Percentiles rank a stretch among this genome's conserved stretches.
These are phyloP conservation scores for Yamadazyma taylorii DNA, from an alignment of 1,139 yeast genomes.

Conservation along the genomic window DNA sequence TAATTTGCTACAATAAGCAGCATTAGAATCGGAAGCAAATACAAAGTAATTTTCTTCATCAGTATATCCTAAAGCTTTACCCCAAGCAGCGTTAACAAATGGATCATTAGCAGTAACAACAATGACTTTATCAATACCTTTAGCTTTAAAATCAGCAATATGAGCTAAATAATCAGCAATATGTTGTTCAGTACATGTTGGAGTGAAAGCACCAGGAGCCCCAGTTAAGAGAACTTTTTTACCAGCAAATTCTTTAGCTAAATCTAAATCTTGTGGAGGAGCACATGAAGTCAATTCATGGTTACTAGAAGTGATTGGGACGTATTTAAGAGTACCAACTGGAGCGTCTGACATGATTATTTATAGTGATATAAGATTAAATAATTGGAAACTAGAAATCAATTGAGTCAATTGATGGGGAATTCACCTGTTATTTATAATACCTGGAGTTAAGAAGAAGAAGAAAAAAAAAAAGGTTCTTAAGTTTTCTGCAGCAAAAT, in stretches of 20 bases:
- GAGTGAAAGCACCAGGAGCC: slow-evolving; percentile 93
- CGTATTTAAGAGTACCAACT: slow-evolving; percentile 53
- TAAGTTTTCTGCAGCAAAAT: too few relatives aligned
- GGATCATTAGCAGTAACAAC: slow-evolving; percentile 82
- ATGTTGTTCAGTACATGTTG: slow-evolving; percentile 81
- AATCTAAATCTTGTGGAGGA: slow-evolving; percentile 51
- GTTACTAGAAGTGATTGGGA: slow-evolving; percentile 52
- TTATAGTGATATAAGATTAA: background rate
- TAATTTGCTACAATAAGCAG: slow-evolving; percentile 44
- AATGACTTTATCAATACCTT: slow-evolving; percentile 71
- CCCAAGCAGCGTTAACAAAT: slow-evolving; percentile 81
- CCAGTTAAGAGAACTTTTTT: slow-evolving; percentile 69
- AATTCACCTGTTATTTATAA: too few relatives aligned
- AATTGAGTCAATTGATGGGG: too few relatives aligned
- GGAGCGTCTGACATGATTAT: slow-evolving; percentile 36
- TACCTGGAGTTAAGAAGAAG: too few relatives aligned
- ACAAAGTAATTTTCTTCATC: slow-evolving; percentile 50
- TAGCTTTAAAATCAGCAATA: slow-evolving; percentile 52
- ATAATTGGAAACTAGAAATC: too few relatives aligned
- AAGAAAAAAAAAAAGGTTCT: too few relatives aligned
- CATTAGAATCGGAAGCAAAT: slow-evolving; percentile 75
- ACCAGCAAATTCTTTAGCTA: slow-evolving; percentile 47
- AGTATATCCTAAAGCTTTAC: slow-evolving; percentile 60
- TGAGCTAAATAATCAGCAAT: slow-evolving; percentile 70
- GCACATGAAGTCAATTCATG: slow-evolving; percentile 51